Base-by-base conservation (phyloP, 148 eudicot species). In the Arbutus unedo region DNA sequence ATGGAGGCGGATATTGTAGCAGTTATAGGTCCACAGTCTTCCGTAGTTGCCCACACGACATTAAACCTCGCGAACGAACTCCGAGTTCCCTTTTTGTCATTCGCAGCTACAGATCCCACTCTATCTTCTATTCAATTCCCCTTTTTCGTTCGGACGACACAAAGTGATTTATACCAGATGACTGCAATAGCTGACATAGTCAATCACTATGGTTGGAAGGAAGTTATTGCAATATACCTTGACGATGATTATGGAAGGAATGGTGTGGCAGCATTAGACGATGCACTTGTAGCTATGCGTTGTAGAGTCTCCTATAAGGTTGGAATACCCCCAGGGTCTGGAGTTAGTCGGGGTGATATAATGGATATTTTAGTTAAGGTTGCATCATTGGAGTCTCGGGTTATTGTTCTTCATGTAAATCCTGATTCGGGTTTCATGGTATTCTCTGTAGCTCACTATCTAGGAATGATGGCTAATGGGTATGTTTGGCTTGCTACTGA, bases 171-270 rank as follows among this genome's bases (percentile, higher is more conserved):
- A 1, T 87, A 88, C 81, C 99, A 96, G 86, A 96, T 96, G 99
- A 89, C 84, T 0, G 98, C 98, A n/a, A 83, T 94, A 75, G 90
- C 98, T 80, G 97, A 88, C 2, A 88, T 94, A 48, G 90, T 96
- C 38, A 91, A 90, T 11, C 74, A 93, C 76, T 96, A 90, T 82
- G 87, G 88, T 48, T 96, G 97, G 98, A 93, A 85, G 81, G 89
- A 94, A 74, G 93, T 94, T 8, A 91, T 92, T 81, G 92, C 89
- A 7, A 85, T 96, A 68, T 96, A 54, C 49, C 16, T 91, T 31
- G 98, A 96, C 79, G 98, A 96, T 87, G 98, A 96, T 80, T 91
- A 94, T 84, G 99, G 99, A 53, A 90, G 98, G 83, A 94, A 94
- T 85, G 98, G 97, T 31, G 74, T 96, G 50, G 83, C 93, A 16